Evolutionary conservation across 108 stramenopile genomes (phyloP).

Genomic region (Cyclotella kingstonii): DNA sequence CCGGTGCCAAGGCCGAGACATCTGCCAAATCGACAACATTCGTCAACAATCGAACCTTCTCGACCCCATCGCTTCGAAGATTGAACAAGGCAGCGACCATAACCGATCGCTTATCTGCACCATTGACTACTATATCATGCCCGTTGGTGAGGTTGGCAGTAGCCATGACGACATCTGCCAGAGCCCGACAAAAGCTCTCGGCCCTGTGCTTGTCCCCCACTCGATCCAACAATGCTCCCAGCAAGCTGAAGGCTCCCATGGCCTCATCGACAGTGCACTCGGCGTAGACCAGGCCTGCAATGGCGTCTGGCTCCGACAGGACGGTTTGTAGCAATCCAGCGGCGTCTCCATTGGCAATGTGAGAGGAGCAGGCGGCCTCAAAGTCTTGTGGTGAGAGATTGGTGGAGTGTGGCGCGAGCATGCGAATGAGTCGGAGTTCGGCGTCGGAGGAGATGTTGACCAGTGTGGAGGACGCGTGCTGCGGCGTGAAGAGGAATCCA

Average conservation of each 20-base stretch:
- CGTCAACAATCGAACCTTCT: conserved; percentile 58
- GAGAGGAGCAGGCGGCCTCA: conserved; percentile 48
- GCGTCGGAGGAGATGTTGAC: conserved; percentile 84
- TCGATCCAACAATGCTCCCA: conserved; percentile 69
- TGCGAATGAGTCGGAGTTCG: conserved; percentile 70
- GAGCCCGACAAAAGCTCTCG: conserved; percentile 18
- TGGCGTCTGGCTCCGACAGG: conserved; percentile 48
- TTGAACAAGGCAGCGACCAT: conserved; percentile 65
- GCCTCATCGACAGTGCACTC: conserved; percentile 56
- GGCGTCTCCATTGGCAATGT: conserved; percentile 60
- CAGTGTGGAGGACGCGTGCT: conserved; percentile 67
- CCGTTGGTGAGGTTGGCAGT: conserved; percentile 4
- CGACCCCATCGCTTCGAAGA: conserved; percentile 57
- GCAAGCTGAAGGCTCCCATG: conserved; percentile 58
- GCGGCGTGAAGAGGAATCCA: conserved; percentile 16
- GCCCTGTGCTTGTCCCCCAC: conserved; percentile 28
- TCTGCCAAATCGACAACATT: conserved; percentile 63
- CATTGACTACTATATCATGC: conserved; percentile 3
- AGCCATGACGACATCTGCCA: conserved; percentile 49
- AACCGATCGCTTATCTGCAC: conserved; percentile 35
- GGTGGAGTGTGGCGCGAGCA: conserved; percentile 45
- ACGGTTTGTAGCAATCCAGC: conserved; percentile 58
- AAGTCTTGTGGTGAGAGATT: conserved; percentile 33
- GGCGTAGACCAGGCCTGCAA: conserved; percentile 43
- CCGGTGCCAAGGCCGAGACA: conserved; percentile 23